These are phyloP conservation scores for Orbilia javanica DNA, from an alignment of 2,329 filamentous ascomycete genomes.

Conservation along the genomic window DNA sequence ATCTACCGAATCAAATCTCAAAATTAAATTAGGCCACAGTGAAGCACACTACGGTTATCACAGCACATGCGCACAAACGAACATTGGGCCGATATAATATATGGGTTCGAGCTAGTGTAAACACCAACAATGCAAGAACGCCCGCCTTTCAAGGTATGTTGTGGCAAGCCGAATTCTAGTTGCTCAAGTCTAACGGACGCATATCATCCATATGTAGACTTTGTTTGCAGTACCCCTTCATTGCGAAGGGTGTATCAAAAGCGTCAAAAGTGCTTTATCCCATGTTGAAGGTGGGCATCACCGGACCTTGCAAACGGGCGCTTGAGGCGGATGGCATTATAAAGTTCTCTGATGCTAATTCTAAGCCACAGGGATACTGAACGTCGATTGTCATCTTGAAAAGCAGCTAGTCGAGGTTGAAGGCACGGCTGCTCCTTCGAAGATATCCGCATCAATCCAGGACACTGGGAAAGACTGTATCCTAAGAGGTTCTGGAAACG, in stretches of 20 bases:
- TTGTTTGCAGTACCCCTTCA: conserved; percentile 94
- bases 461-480: conserved; percentile 93
- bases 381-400: conserved; percentile 83
- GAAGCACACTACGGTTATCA: too few relatives aligned
- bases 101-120: too few relatives aligned
- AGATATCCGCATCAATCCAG: conserved; percentile 89
- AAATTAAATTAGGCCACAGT: too few relatives aligned
- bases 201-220: conserved; percentile 72
- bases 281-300: conserved; percentile 74
- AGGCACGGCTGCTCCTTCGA: conserved; percentile 88
- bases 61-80: too few relatives aligned
- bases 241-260: conserved; percentile 88
- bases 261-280: conserved; percentile 82
- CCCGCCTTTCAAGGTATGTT: conserved; percentile 32
- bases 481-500: conserved; percentile 84
- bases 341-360: background rate
- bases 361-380: conserved; percentile 75
- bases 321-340: background rate
- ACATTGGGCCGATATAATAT: too few relatives aligned
- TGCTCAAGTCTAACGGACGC: background rate
- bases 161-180: background rate
- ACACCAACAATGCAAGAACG: conserved; percentile 28
- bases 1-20: too few relatives aligned
- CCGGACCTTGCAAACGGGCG: background rate
- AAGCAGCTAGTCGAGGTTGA: conserved; percentile 87